A percentile compares a stretch with the other conserved stretches of the same genome.
Conservation (phyloP, 768 basidiomycete genomes). For the Strobilomyces confusus region DNA sequence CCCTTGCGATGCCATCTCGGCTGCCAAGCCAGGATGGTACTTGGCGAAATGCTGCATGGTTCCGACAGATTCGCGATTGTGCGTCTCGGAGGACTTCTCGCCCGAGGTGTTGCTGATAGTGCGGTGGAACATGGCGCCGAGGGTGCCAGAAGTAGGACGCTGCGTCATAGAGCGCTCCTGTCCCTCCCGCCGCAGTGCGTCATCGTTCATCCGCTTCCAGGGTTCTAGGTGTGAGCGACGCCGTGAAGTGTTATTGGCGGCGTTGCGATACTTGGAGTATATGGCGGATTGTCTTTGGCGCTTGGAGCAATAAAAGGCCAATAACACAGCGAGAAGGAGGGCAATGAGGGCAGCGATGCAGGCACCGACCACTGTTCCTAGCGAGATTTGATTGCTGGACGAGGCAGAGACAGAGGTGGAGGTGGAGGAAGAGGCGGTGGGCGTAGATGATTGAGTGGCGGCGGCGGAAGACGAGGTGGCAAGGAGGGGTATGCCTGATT, state of each 20-base stretch:
- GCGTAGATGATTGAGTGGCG: slow-evolving; percentile 7
- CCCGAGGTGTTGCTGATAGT: slow-evolving; percentile 51
- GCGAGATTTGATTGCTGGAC: slow-evolving; percentile 21
- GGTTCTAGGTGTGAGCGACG: slow-evolving; percentile 41
- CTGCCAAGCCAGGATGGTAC: slow-evolving; percentile 53
- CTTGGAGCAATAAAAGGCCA: slow-evolving; percentile 53
- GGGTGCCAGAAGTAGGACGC: slow-evolving; percentile 38
- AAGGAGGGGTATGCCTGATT: slow-evolving; percentile 16
- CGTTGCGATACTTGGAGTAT: slow-evolving; percentile 34
- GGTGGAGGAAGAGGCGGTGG: slow-evolving; percentile 2
- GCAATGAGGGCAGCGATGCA: slow-evolving; percentile 58
- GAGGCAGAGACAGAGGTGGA: slow-evolving; percentile 4
- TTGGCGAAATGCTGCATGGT: slow-evolving; percentile 47
- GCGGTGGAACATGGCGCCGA: slow-evolving; percentile 61
- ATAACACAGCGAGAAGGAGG: slow-evolving; percentile 46
- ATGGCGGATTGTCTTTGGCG: slow-evolving; percentile 26
- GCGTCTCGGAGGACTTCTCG: slow-evolving; percentile 41
- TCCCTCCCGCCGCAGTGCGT: slow-evolving; percentile 46
- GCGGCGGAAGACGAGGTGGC: neutral
- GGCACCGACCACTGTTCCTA: slow-evolving; percentile 55
- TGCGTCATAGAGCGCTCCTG: slow-evolving; percentile 39
- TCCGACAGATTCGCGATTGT: slow-evolving; percentile 29
- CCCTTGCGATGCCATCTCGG: slow-evolving; percentile 44
- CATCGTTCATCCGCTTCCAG: slow-evolving; percentile 59
- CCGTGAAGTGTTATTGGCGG: slow-evolving; percentile 41